Evolutionary conservation across 2,329 filamentous ascomycete genomes (phyloP).

Genomic region (Chaetothyriales sp.): DNA sequence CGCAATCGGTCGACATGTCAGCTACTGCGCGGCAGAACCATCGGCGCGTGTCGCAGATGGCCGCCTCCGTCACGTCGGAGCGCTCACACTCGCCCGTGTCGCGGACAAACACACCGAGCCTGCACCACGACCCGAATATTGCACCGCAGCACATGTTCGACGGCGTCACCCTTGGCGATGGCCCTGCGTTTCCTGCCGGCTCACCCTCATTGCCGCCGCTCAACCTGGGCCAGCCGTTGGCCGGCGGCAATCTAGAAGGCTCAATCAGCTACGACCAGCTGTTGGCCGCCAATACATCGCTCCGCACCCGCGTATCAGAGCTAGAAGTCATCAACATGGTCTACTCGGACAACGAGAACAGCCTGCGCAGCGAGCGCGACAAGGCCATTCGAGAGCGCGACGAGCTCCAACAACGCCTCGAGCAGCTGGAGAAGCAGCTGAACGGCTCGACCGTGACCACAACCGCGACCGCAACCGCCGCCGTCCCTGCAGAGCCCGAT

Average conservation of each 20-base stretch:
- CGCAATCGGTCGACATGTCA: conserved; percentile 38
- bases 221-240: conserved; percentile 43
- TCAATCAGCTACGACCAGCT: conserved; percentile 63
- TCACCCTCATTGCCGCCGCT: conserved; percentile 37
- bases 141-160: conserved; percentile 68
- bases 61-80: conserved; percentile 56
- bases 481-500: conserved; percentile 5
- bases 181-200: conserved; percentile 48
- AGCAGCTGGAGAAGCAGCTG: conserved; percentile 52
- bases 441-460: no score
- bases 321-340: conserved; percentile 76
- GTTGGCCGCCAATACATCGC: conserved; percentile 60
- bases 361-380: conserved; percentile 50
- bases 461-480: no score
- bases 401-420: conserved; percentile 65
- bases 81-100: conserved; percentile 65
- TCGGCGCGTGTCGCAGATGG: conserved; percentile 55
- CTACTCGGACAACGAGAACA: conserved; percentile 38
- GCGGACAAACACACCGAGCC: conserved; percentile 60
- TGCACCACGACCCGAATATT: conserved; percentile 52
- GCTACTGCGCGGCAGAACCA: conserved; percentile 43
- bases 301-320: conserved; percentile 93
- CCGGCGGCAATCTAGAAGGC: conserved; percentile 45
- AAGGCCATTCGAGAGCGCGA: conserved; percentile 66
- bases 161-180: conserved; percentile 45